These are phyloP conservation scores for Kurtzmaniella quercitrusa DNA, from an alignment of 1,139 yeast species.

Conservation along the genomic window DNA sequence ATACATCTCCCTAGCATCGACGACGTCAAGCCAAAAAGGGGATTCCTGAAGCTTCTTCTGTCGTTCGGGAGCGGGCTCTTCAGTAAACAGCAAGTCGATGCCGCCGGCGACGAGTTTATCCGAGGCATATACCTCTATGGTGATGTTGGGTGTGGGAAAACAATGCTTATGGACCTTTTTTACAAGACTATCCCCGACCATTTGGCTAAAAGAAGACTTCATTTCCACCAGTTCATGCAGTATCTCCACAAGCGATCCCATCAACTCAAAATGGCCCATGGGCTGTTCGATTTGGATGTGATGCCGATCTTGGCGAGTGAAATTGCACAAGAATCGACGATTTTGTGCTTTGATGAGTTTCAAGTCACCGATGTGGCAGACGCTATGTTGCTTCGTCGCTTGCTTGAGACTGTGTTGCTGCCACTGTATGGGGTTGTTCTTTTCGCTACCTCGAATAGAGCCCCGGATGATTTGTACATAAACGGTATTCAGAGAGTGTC, in stretches of 20 bases:
- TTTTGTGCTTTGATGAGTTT: constrained; percentile 91
- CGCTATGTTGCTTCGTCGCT: constrained; percentile 86
- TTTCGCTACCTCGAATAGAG: constrained; percentile 92
- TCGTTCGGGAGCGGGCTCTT: constrained; percentile 17
- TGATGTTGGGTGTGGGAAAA: constrained; percentile 97
- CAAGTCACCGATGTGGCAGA: constrained; percentile 98
- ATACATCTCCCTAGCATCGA: constrained; percentile 46
- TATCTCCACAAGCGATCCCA: constrained; percentile 84
- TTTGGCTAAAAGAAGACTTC: constrained; percentile 73
- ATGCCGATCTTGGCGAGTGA: constrained; percentile 83
- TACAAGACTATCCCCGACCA: constrained; percentile 77
- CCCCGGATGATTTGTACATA: constrained; percentile 87
- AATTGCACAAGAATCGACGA: constrained; percentile 69
- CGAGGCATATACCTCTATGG: constrained; percentile 93
- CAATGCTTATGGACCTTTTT: constrained; percentile 96
- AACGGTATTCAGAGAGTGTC: constrained; percentile 92
- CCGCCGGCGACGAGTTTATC: constrained; percentile 22
- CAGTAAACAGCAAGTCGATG: constrained; percentile 9
- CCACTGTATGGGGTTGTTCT: constrained; percentile 77
- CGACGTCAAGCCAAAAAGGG: constrained; percentile 45
- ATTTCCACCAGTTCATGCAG: constrained; percentile 97
- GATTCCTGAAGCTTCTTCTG: constrained; percentile 36
- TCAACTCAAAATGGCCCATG: constrained; percentile 57
- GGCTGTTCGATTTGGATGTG: constrained; percentile 66
- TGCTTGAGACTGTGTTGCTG: constrained; percentile 57